Percentiles rank a stretch among this genome's conserved stretches.
phyloP scores from a whole-genome alignment of 2,329 filamentous ascomycete genomes.

The Hirsutella rhossiliensis region DNA sequence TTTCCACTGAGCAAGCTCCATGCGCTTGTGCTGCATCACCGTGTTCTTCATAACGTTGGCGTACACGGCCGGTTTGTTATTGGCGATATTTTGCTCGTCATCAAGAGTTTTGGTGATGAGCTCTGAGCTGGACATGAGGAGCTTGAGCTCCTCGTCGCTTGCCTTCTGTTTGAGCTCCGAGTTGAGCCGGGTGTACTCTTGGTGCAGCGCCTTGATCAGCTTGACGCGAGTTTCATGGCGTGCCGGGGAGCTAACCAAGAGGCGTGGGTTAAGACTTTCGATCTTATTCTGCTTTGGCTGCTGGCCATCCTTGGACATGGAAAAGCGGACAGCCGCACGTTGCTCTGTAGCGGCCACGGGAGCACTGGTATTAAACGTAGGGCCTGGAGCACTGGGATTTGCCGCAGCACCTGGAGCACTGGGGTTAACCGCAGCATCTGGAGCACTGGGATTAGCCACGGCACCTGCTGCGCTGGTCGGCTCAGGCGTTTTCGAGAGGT shows the following conservation, averaged over 20 bases:
- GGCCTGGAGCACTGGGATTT: no score
- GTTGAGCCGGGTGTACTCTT: conserved; percentile 56
- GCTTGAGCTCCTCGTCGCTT: conserved; percentile 33
- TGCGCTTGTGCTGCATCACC: conserved; percentile 64
- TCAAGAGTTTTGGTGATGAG: conserved; percentile 59
- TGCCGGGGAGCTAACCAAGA: conserved; percentile 46
- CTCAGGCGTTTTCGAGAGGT: no score
- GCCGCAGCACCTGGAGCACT: no score
- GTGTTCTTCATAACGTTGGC: conserved; percentile 73
- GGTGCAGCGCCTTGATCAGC: conserved; percentile 51
- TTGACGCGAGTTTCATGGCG: conserved; percentile 42
- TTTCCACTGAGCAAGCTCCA: conserved; percentile 61
- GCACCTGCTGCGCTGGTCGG: no score
- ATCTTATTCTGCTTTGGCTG: conserved; percentile 13
- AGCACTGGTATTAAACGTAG: no score
- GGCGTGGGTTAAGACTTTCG: conserved; percentile 55
- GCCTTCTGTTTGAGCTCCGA: conserved; percentile 40
- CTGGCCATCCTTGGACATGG: neutral
- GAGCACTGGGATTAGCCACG: neutral
- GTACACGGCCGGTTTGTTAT: conserved; percentile 59
- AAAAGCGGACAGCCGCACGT: neutral
- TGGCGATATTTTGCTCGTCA: conserved; percentile 66
- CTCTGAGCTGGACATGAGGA: conserved; percentile 51
- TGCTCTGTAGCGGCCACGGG: neutral
- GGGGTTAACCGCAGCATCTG: no score